These are phyloP conservation scores for Annona squamosa DNA, from an alignment of 164 flowering plant species.

Conservation along the genomic window DNA sequence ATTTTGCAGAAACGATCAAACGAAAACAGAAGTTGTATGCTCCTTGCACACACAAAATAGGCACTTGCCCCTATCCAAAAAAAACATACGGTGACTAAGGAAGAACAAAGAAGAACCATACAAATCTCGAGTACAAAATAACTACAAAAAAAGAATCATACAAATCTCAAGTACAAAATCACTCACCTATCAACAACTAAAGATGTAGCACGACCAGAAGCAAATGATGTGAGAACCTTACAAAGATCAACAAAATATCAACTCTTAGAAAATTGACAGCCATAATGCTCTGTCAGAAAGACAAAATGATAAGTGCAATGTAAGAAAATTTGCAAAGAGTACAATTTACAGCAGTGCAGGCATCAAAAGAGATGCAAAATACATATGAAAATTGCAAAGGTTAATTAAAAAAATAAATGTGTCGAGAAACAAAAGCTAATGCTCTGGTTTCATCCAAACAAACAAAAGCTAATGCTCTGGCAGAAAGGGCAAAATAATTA, in stretches of 20 bases:
- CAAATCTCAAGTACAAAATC: slow-evolving; percentile 1
- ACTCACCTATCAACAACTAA: slow-evolving; percentile 88
- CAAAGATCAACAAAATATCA: slow-evolving; percentile 1
- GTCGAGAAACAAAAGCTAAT: no score
- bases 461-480: no score
- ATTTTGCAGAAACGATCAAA: neutral
- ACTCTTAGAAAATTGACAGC: neutral
- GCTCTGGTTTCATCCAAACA: neutral
- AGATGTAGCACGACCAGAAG: slow-evolving; percentile 96
- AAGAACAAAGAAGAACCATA: neutral
- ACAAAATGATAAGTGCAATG: neutral
- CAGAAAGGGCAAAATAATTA: no score
- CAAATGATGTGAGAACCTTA: slow-evolving; percentile 96
- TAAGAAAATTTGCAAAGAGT: neutral
- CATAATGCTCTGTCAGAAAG: neutral
- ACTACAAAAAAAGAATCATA: neutral
- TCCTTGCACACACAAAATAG: neutral
- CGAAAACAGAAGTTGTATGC: neutral
- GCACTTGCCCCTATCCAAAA: neutral
- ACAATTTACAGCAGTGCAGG: neutral
- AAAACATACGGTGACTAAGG: neutral
- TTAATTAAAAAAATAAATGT: no score
- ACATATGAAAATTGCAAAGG: no score
- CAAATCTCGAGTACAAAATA: neutral
- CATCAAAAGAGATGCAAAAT: no score